A percentile compares a stretch with the other conserved stretches of the same genome.
phyloP scores from a whole-genome alignment of 805 yeast species.

The Sporopachydermia lactativora region DNA sequence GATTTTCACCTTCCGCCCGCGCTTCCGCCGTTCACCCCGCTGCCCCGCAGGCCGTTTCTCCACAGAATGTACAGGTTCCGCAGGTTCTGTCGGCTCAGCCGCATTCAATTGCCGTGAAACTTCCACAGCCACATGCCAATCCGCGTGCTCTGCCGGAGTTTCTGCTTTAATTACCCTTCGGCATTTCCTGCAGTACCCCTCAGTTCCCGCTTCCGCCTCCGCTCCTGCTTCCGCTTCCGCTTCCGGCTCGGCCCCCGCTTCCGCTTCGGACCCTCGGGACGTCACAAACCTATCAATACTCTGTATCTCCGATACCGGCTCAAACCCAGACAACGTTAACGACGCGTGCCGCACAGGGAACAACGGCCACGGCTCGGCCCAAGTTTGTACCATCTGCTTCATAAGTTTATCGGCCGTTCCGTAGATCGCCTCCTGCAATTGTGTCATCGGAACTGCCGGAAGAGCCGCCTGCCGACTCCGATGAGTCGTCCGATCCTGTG shows the following conservation, averaged over 20 bases:
- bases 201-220: constrained; percentile 8
- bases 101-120: constrained; percentile 11
- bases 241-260: constrained; percentile 3
- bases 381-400: constrained; percentile 13
- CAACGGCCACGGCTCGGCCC: constrained; percentile 10
- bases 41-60: too few relatives aligned
- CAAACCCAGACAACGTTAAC: constrained; percentile 6
- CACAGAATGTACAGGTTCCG: too few relatives aligned
- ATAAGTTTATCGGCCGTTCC: constrained; percentile 12
- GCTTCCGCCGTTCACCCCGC: too few relatives aligned
- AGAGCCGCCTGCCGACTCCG: constrained; percentile 15
- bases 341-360: constrained; percentile 8
- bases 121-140: constrained; percentile 25
- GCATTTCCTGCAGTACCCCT: constrained; percentile 17
- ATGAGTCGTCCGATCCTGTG: constrained; percentile 11
- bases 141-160: constrained; percentile 20
- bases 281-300: constrained; percentile 9
- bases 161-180: constrained; percentile 7
- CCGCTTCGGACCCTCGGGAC: constrained; percentile 3
- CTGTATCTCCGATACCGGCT: constrained; percentile 1
- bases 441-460: constrained; percentile 23
- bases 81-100: too few relatives aligned
- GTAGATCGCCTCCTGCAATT: constrained; percentile 18
- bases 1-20: too few relatives aligned
- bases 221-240: constrained; percentile 4